A percentile compares a stretch with the other conserved stretches of the same genome.
Evolutionary conservation across 352 stramenopile genomes (phyloP).

Genomic region (Elongisporangium prolatum): DNA sequence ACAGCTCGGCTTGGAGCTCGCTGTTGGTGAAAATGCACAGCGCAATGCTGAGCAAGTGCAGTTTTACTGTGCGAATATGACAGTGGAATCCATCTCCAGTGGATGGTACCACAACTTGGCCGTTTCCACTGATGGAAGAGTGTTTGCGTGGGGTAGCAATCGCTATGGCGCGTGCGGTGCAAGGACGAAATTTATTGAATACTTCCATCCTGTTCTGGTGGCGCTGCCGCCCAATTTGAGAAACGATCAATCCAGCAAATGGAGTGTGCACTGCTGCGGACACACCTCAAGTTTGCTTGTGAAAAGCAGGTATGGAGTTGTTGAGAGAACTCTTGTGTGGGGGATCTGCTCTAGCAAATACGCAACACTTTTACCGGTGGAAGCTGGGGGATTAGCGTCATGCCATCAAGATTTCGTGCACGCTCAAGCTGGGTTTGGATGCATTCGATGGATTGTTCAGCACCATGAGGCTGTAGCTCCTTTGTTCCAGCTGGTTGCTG

Average conservation of each 20-base stretch:
- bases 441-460: slow-evolving; percentile 4
- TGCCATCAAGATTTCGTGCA: neutral
- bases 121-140: slow-evolving; percentile 9
- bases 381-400: neutral
- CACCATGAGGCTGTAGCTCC: neutral
- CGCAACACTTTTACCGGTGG: slow-evolving; percentile 3
- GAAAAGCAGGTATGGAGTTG: neutral
- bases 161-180: slow-evolving; percentile 27
- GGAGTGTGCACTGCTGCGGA: slow-evolving; percentile 14
- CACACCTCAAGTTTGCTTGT: slow-evolving; percentile 16
- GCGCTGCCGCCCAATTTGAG: slow-evolving; percentile 5
- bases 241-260: neutral
- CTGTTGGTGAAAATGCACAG: slow-evolving; percentile 6
- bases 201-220: slow-evolving; percentile 31
- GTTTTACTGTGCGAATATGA: slow-evolving; percentile 18
- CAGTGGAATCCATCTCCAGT: slow-evolving; percentile 16
- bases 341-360: slow-evolving; percentile 11
- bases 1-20: slow-evolving; percentile 29
- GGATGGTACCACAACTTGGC: slow-evolving; percentile 37
- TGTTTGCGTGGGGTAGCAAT: slow-evolving; percentile 43
- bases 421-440: slow-evolving; percentile 5
- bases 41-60: slow-evolving; percentile 13
- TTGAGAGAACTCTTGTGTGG: slow-evolving; percentile 17
- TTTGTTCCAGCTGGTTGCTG: neutral
- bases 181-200: slow-evolving; percentile 39